Evolutionary conservation across 2,329 filamentous ascomycete genomes (phyloP).

Genomic region (Clarireedia homoeocarpa): DNA sequence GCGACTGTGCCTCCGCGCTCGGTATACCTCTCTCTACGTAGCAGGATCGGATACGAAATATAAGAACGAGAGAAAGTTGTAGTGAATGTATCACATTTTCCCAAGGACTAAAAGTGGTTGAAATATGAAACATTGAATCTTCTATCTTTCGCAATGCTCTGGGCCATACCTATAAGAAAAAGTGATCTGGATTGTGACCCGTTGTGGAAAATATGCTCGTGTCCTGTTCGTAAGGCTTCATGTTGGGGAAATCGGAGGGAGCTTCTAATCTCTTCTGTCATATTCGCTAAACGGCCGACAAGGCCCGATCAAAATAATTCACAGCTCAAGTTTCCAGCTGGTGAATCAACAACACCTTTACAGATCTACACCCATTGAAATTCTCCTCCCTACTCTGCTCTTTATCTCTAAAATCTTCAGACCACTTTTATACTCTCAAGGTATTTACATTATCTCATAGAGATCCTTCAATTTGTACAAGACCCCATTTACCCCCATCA

Average conservation of each 20-base stretch:
- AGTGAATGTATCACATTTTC: no score
- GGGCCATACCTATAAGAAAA: no score
- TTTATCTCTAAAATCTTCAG: neutral
- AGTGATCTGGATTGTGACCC: no score
- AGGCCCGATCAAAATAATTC: slow-evolving; percentile 4
- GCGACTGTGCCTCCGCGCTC: no score
- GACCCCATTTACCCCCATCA: no score
- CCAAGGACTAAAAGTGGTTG: neutral
- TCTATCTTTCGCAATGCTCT: no score
- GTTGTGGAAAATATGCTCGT: no score
- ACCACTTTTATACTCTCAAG: neutral
- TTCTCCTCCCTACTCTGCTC: neutral
- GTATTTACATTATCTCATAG: neutral
- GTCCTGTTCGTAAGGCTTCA: no score
- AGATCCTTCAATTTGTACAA: neutral
- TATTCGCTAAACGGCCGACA: slow-evolving; percentile 10
- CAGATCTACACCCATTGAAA: neutral
- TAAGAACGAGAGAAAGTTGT: no score
- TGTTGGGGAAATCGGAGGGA: neutral
- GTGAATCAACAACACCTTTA: neutral
- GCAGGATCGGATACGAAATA: no score
- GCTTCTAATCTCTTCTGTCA: slow-evolving; percentile 9
- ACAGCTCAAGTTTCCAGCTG: neutral
- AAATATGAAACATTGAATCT: neutral
- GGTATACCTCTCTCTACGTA: no score